These are phyloP conservation scores for Metschnikowia bowlesiae DNA, from an alignment of 805 yeast species.

Conservation along the genomic window DNA sequence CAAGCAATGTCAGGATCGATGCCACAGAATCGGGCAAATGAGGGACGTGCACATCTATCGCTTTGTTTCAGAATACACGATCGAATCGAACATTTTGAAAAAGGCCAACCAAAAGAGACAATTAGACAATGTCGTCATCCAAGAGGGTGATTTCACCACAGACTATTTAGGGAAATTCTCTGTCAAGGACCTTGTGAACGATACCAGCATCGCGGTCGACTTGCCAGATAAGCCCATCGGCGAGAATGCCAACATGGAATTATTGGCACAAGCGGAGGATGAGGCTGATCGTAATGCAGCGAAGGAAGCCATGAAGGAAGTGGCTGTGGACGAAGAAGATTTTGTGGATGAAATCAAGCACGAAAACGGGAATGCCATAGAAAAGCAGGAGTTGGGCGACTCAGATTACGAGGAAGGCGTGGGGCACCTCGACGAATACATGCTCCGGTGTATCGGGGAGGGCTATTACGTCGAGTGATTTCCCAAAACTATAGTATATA, in stretches of 20 bases:
- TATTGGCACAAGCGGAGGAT: conserved; percentile 91
- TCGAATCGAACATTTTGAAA: conserved; percentile 88
- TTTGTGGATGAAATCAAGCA: conserved; percentile 51
- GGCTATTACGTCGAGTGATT: conserved; percentile 51
- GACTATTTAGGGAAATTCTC: conserved; percentile 89
- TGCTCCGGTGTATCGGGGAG: conserved; percentile 84
- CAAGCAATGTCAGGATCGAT: conserved; percentile 97
- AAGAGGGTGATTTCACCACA: conserved; percentile 97
- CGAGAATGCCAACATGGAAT: conserved; percentile 41
- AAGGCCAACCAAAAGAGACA: conserved; percentile 95
- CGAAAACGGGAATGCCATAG: conserved; percentile 24
- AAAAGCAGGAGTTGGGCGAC: conserved; percentile 22
- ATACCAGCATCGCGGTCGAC: conserved; percentile 36
- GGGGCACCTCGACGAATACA: conserved; percentile 91
- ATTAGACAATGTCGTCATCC: conserved; percentile 90
- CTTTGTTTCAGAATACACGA: conserved; percentile 92
- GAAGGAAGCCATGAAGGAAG: conserved; percentile 80
- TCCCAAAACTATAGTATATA: background rate
- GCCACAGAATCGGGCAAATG: conserved; percentile 98
- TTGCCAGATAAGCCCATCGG: conserved; percentile 42
- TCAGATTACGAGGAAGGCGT: conserved; percentile 56
- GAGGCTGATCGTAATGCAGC: conserved; percentile 91
- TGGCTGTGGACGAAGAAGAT: conserved; percentile 79
- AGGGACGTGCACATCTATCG: conserved; percentile 97
- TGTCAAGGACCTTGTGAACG: conserved; percentile 79